Conservation (phyloP, 257 asterid genomes). For the Datura wrightii region DNA sequence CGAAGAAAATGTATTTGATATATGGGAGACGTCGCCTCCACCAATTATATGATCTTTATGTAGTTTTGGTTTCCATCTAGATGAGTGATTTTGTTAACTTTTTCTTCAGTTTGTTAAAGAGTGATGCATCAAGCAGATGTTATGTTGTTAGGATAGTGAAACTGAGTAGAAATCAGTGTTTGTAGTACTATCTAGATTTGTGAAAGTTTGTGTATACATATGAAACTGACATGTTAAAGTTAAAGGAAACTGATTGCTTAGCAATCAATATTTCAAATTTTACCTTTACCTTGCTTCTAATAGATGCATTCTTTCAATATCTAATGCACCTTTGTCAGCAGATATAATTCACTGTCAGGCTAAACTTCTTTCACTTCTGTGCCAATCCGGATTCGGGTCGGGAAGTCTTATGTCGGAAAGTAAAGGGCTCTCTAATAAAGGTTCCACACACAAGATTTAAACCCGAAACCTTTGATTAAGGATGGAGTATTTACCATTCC, state of each 20-base stretch:
- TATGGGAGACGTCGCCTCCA: conserved; percentile 83
- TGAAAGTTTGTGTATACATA: conserved; percentile 42
- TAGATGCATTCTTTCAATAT: conserved; percentile 34
- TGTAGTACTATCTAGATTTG: conserved; percentile 31
- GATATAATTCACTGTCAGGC: neutral
- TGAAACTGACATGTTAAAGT: conserved; percentile 37
- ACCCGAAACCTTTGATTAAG: neutral
- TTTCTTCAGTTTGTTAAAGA: conserved; percentile 36
- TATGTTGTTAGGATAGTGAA: conserved; percentile 33
- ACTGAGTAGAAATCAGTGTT: conserved; percentile 5
- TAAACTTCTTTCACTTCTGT: conserved; percentile 28
- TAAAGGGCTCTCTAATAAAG: neutral
- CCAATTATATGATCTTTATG: conserved; percentile 58
- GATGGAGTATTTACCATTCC: neutral
- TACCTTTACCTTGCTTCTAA: conserved; percentile 44
- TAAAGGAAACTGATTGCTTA: conserved; percentile 50
- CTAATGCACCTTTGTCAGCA: neutral
- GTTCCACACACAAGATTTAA: too few relatives aligned
- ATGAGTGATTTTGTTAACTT: conserved; percentile 29
- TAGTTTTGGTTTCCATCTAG: neutral
- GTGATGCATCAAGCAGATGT: neutral
- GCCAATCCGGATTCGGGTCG: neutral
- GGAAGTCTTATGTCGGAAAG: neutral
- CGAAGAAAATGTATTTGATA: conserved; percentile 85
- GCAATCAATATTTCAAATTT: conserved; percentile 40